Conservation (phyloP, 1,284 basidiomycete species). For the Inonotus hispidus region DNA sequence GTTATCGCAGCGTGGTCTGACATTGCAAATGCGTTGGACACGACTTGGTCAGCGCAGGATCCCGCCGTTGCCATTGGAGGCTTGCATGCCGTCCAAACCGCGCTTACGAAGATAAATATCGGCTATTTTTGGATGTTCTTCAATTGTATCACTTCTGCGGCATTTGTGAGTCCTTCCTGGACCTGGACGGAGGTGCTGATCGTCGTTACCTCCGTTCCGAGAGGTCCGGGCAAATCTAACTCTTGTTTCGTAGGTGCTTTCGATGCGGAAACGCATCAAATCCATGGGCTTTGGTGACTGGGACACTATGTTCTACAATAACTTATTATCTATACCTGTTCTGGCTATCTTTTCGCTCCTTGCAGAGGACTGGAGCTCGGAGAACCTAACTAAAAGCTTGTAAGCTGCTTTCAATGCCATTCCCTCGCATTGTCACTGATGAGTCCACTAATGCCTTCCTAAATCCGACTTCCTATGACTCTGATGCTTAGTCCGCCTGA, state of each 20-base stretch:
- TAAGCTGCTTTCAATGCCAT: slow-evolving; percentile 27
- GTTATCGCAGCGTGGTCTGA: slow-evolving; percentile 96
- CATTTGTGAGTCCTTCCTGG: slow-evolving; percentile 70
- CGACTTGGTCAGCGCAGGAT: slow-evolving; percentile 35
- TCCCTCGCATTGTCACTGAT: neutral
- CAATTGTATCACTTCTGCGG: slow-evolving; percentile 89
- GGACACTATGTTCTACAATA: slow-evolving; percentile 99
- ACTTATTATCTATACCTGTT: slow-evolving; percentile 91
- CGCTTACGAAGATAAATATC: slow-evolving; percentile 58
- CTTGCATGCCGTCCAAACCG: slow-evolving; percentile 41
- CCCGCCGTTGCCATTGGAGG: slow-evolving; percentile 37
- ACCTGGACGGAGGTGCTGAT: slow-evolving; percentile 5
- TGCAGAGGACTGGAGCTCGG: slow-evolving; percentile 86
- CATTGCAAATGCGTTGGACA: slow-evolving; percentile 50
- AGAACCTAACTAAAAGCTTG: slow-evolving; percentile 85
- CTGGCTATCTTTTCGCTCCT: slow-evolving; percentile 80
- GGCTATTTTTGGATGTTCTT: slow-evolving; percentile 97
- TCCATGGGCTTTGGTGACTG: slow-evolving; percentile 97
- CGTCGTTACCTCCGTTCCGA: neutral
- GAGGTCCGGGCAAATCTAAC: neutral
- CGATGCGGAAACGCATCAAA: slow-evolving; percentile 98
- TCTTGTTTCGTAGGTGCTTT: slow-evolving; percentile 58
- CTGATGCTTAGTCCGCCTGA: slow-evolving; percentile 64
- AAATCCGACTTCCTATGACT: slow-evolving; percentile 13
- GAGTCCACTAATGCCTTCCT: neutral